Conservation (phyloP, 2,329 filamentous ascomycete species). For the Fusarium duplospermum region DNA sequence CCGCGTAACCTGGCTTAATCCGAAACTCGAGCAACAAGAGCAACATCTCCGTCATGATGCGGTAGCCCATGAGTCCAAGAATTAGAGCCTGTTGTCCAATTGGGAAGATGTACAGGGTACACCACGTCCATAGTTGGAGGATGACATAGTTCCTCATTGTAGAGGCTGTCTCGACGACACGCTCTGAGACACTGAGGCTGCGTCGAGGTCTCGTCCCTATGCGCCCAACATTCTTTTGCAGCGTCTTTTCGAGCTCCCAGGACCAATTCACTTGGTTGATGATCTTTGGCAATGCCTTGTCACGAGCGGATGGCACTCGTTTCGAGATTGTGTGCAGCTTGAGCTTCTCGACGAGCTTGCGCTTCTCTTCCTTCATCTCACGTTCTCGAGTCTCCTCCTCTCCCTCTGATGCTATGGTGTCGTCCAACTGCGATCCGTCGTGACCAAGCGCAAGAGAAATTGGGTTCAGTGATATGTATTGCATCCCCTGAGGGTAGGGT, state of each 20-base stretch:
- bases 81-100: slow-evolving; percentile 79
- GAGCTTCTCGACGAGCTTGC: slow-evolving; percentile 83
- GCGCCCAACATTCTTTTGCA: slow-evolving; percentile 90
- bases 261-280: slow-evolving; percentile 97
- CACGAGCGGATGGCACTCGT: slow-evolving; percentile 82
- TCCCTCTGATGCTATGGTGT: slow-evolving; percentile 66
- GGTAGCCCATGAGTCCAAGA: slow-evolving; percentile 81
- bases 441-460: slow-evolving; percentile 89
- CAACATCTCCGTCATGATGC: slow-evolving; percentile 82
- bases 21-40: slow-evolving; percentile 88
- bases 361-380: slow-evolving; percentile 68
- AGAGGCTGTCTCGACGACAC: slow-evolving; percentile 92
- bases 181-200: slow-evolving; percentile 90
- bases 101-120: slow-evolving; percentile 82
- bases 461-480: slow-evolving; percentile 92
- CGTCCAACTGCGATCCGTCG: slow-evolving; percentile 63
- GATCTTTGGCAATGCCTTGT: slow-evolving; percentile 82
- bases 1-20: slow-evolving; percentile 79
- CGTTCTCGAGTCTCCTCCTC: slow-evolving; percentile 77
- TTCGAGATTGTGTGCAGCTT: slow-evolving; percentile 87
- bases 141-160: slow-evolving; percentile 83
- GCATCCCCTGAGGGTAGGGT: slow-evolving; percentile 88
- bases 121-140: slow-evolving; percentile 75
- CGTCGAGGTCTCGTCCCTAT: slow-evolving; percentile 85
- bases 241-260: slow-evolving; percentile 84